phyloP scores from a whole-genome alignment of 2,329 filamentous ascomycete species.

The Aureobasidium lini region DNA sequence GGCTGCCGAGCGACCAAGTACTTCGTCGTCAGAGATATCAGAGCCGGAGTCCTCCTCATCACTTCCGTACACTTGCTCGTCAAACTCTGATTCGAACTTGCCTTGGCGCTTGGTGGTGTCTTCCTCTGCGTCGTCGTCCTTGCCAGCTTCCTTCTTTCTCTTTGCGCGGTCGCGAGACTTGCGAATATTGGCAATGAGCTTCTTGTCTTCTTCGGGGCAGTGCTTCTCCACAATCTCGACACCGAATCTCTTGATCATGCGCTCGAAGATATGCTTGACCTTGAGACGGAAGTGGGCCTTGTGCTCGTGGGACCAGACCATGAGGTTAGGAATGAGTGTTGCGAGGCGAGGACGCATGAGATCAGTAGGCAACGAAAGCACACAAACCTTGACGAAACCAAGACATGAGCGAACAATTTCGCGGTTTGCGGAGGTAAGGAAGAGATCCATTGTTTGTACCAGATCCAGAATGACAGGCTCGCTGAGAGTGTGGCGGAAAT shows the following conservation, averaged over 20 bases:
- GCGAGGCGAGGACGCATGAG: constrained; percentile 71
- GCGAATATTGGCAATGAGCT: constrained; percentile 87
- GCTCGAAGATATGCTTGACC: constrained; percentile 95
- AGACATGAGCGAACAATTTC: constrained; percentile 93
- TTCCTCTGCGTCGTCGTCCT: constrained; percentile 40
- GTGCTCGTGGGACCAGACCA: constrained; percentile 96
- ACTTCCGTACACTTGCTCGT: constrained; percentile 88
- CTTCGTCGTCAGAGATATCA: constrained; percentile 57
- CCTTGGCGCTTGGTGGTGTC: constrained; percentile 38
- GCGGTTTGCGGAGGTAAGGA: constrained; percentile 90
- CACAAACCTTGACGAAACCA: constrained; percentile 93
- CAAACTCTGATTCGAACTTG: constrained; percentile 85
- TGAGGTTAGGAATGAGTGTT: constrained; percentile 77
- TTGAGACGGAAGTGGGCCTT: constrained; percentile 95
- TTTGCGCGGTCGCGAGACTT: constrained; percentile 90
- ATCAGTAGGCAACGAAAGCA: constrained; percentile 73
- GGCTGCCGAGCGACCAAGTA: constrained; percentile 39
- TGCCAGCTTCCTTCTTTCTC: constrained; percentile 68
- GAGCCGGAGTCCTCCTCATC: constrained; percentile 44
- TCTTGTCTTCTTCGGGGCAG: constrained; percentile 79
- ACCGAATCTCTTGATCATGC: constrained; percentile 87
- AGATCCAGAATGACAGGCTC: constrained; percentile 69
- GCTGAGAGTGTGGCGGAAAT: constrained; percentile 68
- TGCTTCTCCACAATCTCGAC: constrained; percentile 70
- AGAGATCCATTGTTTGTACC: constrained; percentile 91